Base-by-base conservation (phyloP, 495 filamentous ascomycete species). In the Terfezia claveryi region DNA sequence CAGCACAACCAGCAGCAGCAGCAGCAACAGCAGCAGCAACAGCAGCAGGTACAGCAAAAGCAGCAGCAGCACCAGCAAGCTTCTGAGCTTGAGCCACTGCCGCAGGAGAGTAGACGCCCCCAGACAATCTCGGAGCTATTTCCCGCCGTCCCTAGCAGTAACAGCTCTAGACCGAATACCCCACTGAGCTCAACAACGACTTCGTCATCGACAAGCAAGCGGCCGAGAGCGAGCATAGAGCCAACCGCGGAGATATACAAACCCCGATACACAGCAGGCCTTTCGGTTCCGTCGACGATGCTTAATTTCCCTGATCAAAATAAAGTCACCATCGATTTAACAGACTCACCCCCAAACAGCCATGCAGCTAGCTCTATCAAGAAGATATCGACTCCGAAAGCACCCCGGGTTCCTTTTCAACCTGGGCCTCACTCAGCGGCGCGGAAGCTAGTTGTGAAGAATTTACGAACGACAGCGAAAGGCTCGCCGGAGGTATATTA, bases 371-470 rank as follows among this genome's bases (percentile, higher is more conserved):
- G 41, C 14, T 5, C 27, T 32, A 2, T 14, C 41, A 46, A 20
- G 4, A 20, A 8, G 41, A 46, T 9, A 4, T 20, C 41, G 41
- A 20, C 41, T 20, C 14, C 41, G 41, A 32, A 7, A 32, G 4
- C 7, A 7, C 27, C 2, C 27, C 27, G 27, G 27, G 27, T 32
- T 32, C 27, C 27, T 2, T 32, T 32, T 32, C 27, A 32, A 32
- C 27, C 27, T 7, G 27, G 27, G 4, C 27, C 27, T 9, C 41
- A 14, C 4, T 14, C 50, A 51, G 16, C 11, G 23, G n/a, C 83
- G n/a, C 86, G 82, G 70, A 88, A 80, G 68, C 74, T 98, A 10
- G 74, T 82, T 1, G 80, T 96, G 54, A 92, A 91, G 74, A 94
- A 94, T 62, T 73, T 94, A 57, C 77, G 81, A 36, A 67, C 75